Evolutionary conservation across 768 basidiomycete genomes (phyloP).

Genomic region (Panaeolus papilionaceus): DNA sequence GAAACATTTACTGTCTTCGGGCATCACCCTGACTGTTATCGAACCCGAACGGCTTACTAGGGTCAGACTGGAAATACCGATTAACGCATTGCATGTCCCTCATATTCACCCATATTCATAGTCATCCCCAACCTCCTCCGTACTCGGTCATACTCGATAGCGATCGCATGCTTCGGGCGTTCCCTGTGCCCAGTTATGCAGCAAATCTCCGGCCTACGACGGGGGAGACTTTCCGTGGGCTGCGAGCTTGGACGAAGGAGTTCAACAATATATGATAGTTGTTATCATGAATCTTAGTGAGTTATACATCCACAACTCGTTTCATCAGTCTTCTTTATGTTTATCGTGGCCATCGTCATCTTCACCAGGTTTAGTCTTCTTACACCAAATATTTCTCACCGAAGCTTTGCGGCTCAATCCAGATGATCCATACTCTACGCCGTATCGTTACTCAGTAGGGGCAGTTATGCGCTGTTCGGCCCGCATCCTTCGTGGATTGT

Average conservation of each 20-base stretch:
- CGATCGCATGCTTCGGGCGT: background rate
- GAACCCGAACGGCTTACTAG: background rate
- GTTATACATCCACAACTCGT: background rate
- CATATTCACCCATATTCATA: background rate
- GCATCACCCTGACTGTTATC: no score
- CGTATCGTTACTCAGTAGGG: background rate
- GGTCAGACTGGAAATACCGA: background rate
- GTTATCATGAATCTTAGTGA: background rate
- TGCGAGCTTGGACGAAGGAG: background rate
- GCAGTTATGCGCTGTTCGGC: background rate
- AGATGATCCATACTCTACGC: background rate
- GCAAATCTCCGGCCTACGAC: background rate
- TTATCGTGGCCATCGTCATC: background rate
- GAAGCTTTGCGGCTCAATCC: background rate
- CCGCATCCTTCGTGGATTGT: background rate
- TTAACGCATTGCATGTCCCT: background rate
- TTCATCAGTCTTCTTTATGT: background rate
- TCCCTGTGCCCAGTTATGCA: background rate
- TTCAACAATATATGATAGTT: background rate
- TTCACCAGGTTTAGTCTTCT: background rate
- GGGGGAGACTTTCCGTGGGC: background rate
- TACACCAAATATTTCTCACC: background rate
- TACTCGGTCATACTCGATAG: background rate
- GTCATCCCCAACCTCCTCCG: background rate
- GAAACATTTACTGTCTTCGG: no score